Evolutionary conservation across 768 basidiomycete species (phyloP).

Genomic region (Steccherinum ochraceum): DNA sequence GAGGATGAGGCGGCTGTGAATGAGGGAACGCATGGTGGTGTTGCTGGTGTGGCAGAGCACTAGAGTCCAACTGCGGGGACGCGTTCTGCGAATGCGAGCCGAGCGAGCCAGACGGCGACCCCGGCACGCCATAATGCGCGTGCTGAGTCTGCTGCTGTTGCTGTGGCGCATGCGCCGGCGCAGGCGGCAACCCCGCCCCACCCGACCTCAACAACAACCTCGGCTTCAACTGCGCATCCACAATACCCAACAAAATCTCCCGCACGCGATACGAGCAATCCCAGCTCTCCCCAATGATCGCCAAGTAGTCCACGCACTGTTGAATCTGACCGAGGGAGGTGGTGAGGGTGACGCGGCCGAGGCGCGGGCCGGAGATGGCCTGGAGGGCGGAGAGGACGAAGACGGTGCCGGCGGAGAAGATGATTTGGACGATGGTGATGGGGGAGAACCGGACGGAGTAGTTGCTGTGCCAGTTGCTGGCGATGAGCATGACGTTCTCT

Average conservation of each 20-base stretch:
- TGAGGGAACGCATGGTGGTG: not conserved
- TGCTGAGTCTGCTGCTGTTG: not conserved
- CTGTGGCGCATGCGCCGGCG: not conserved
- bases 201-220: slow-evolving; percentile 9
- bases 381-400: slow-evolving; percentile 50
- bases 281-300: slow-evolving; percentile 50
- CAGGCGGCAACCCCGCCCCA: slow-evolving; percentile 1
- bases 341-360: slow-evolving; percentile 40
- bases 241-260: slow-evolving; percentile 24
- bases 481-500: slow-evolving; percentile 49
- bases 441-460: slow-evolving; percentile 54
- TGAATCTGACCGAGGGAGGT: slow-evolving; percentile 37
- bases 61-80: not conserved
- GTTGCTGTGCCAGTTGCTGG: slow-evolving; percentile 41
- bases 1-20: too few relatives aligned
- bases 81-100: not conserved
- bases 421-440: slow-evolving; percentile 49
- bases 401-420: slow-evolving; percentile 55
- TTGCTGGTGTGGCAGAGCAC: not conserved
- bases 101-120: not conserved
- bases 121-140: not conserved
- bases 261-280: slow-evolving; percentile 34
- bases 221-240: slow-evolving; percentile 12
- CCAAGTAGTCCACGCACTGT: slow-evolving; percentile 42
- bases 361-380: slow-evolving; percentile 37